Evolutionary conservation across 2,329 filamentous ascomycete genomes (phyloP).

Genomic region (Fusarium continuum): DNA sequence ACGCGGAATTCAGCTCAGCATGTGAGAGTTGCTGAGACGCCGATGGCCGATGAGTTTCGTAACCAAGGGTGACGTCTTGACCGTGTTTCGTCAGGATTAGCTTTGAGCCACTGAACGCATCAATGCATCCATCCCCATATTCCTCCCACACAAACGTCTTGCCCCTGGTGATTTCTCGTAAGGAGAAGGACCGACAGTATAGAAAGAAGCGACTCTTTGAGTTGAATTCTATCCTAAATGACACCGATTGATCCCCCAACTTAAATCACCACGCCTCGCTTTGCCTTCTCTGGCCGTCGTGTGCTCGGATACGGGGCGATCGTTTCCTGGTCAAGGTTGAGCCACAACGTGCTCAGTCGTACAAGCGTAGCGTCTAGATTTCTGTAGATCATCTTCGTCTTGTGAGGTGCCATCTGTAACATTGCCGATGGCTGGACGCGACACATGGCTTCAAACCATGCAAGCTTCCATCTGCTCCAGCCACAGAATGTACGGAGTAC

Average conservation of each 20-base stretch:
- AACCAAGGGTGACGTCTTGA: slow-evolving; percentile 32
- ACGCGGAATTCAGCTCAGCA: slow-evolving; percentile 9
- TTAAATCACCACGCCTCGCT: slow-evolving; percentile 11
- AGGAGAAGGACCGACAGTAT: not conserved
- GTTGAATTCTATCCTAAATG: not conserved
- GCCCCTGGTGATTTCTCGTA: not conserved
- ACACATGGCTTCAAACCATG: slow-evolving; percentile 28
- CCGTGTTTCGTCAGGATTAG: slow-evolving; percentile 34
- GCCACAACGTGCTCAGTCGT: slow-evolving; percentile 29
- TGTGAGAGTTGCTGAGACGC: slow-evolving; percentile 22
- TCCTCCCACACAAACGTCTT: not conserved
- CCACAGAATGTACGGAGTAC: not conserved
- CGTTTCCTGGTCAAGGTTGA: slow-evolving; percentile 25
- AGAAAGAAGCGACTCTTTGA: not conserved
- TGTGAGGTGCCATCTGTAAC: slow-evolving; percentile 27
- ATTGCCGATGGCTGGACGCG: slow-evolving; percentile 17
- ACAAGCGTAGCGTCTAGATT: slow-evolving; percentile 37
- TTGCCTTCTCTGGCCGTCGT: slow-evolving; percentile 4
- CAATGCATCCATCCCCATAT: slow-evolving; percentile 11
- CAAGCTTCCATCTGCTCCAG: slow-evolving; percentile 15
- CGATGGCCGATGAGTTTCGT: slow-evolving; percentile 17
- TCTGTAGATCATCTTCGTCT: slow-evolving; percentile 7
- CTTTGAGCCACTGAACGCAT: slow-evolving; percentile 41
- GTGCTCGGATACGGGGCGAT: slow-evolving; percentile 22
- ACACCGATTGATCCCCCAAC: slow-evolving; percentile 1